Evolutionary conservation across 202 grass and related monocot species (phyloP).

Genomic region (Panicum hallii): DNA sequence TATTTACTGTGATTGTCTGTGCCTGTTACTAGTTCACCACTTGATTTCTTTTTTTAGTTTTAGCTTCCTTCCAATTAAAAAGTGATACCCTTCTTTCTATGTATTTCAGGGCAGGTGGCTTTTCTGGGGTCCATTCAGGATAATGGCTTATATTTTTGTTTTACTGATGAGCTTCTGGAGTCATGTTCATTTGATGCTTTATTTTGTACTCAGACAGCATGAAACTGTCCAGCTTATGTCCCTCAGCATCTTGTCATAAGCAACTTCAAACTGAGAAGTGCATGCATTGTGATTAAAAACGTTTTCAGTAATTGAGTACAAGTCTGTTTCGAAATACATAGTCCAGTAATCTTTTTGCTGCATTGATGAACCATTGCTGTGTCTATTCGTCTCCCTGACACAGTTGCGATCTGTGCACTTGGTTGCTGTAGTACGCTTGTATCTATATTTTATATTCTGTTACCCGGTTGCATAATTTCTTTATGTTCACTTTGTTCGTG

Average conservation of each 20-base stretch:
- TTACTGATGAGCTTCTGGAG: constrained; percentile 40
- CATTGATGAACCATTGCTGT: not conserved
- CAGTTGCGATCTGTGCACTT: not conserved
- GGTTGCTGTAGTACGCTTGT: not conserved
- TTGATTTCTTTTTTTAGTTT: not conserved
- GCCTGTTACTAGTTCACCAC: not conserved
- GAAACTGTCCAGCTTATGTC: constrained; percentile 45
- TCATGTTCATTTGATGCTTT: constrained; percentile 51
- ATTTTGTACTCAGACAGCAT: constrained; percentile 50
- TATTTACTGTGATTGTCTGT: not conserved
- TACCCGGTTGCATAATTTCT: too few species aligned
- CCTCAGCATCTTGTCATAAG: constrained; percentile 50
- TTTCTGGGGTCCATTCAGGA: constrained; percentile 16
- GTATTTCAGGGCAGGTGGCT: constrained; percentile 39
- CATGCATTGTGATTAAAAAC: constrained; percentile 51
- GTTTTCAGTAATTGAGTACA: constrained; percentile 36
- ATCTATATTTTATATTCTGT: too few species aligned
- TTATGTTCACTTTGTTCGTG: not conserved
- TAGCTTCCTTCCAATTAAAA: not conserved
- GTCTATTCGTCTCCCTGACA: not conserved
- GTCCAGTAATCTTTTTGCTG: not conserved
- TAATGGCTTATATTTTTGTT: constrained; percentile 35
- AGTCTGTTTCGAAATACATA: not conserved
- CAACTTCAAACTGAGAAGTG: constrained; percentile 53
- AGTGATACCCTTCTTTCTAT: not conserved